Percentiles rank a stretch among this genome's conserved stretches.
These are phyloP conservation scores for Oryza glumipatula DNA, from an alignment of 176 grass and related monocot genomes.

Conservation along the genomic window DNA sequence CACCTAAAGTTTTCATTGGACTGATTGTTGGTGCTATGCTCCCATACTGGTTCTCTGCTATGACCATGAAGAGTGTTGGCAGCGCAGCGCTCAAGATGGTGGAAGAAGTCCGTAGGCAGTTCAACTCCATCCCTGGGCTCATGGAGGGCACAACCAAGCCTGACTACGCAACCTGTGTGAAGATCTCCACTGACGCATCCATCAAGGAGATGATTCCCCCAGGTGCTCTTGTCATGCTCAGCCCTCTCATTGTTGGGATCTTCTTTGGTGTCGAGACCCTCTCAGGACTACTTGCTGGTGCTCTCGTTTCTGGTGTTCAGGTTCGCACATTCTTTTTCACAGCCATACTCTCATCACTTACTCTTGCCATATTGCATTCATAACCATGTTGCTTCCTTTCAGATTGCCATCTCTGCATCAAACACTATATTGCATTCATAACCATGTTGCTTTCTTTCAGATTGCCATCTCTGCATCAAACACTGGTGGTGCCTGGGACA, in stretches of 20 bases:
- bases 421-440: slow-evolving; percentile 49
- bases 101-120: slow-evolving; percentile 91
- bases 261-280: slow-evolving; percentile 92
- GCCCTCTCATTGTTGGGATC: slow-evolving; percentile 79
- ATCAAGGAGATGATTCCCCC: slow-evolving; percentile 95
- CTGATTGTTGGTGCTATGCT: slow-evolving; percentile 91
- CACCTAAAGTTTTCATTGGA: slow-evolving; percentile 91
- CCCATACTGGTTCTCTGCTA: slow-evolving; percentile 94
- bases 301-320: slow-evolving; percentile 95
- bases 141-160: slow-evolving; percentile 88
- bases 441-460: slow-evolving; percentile 39
- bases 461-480: slow-evolving; percentile 98
- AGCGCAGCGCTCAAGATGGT: slow-evolving; percentile 94
- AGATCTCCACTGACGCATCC: slow-evolving; percentile 96
- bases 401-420: slow-evolving; percentile 98
- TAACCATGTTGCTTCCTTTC: slow-evolving; percentile 8
- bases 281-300: slow-evolving; percentile 85
- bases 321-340: slow-evolving; percentile 34
- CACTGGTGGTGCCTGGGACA: slow-evolving; percentile 95
- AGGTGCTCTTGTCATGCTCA: slow-evolving; percentile 90
- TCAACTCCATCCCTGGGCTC: slow-evolving; percentile 81
- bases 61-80: slow-evolving; percentile 98
- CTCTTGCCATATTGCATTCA: neutral
- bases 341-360: neutral
- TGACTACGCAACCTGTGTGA: slow-evolving; percentile 92